Base-by-base conservation (phyloP, 208 protist species). In the Crithidia brevicula region DNA sequence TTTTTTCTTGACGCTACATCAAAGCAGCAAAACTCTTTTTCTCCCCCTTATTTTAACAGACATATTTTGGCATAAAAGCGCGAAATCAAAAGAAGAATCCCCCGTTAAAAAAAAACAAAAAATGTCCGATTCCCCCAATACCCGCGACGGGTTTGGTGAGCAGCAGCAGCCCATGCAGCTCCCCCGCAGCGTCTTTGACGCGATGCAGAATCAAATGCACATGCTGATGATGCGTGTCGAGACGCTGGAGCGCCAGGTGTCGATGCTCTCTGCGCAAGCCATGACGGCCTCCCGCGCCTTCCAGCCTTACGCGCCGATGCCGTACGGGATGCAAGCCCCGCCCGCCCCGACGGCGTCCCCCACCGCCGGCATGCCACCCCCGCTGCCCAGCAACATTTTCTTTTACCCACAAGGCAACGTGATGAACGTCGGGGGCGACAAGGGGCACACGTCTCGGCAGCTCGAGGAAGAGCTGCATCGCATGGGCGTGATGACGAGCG, bases 181-280 rank as follows among this genome's bases (percentile, higher is more conserved):
- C 47, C 30, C 34, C 13, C 69, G 46, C 33, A 51, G 52, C 38
- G 25, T 28, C 11, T 46, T 83, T 27, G 77, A 79, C 20, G 54
- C 46, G 9, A 63, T 83, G 43, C 61, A 75, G 45, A 67, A 33
- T 46, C 71, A 81, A 9, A 58, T 79, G 60, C 62, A 74, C 46
- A 23, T 79, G 52, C 65, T 85, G 47, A 52, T 65, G 49, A 68
- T 82, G 70, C 79, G 79, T 9, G 74, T 85, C 20, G 79, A 85
- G 23, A 59, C 61, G 30, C 65, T 85, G 33, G 75, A 85, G 45
- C 38, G 62, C 43, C 69, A 82, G 54, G 52, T 77, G 33, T 40
- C 54, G 36, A 68, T 73, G 51, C 52, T 78, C 38, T 63, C 65
- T 15, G 69, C 69, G 10, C 69, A 74, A 15, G 38, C 56, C 43